Evolutionary conservation across 164 flowering plant genomes (phyloP).

Genomic region (Santalum album): DNA sequence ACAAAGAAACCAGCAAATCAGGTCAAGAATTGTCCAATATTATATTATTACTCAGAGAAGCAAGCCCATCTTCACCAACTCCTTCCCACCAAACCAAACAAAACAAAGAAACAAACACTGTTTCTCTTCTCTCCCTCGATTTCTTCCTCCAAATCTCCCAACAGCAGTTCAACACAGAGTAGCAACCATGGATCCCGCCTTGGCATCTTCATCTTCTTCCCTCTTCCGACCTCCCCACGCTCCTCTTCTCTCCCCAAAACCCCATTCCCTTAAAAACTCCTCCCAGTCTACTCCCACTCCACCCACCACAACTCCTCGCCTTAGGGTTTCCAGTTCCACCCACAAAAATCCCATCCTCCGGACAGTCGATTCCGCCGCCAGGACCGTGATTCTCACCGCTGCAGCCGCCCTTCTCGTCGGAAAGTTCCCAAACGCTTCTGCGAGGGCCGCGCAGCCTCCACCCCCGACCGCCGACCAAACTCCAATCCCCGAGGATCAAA

Average conservation of each 20-base stretch:
- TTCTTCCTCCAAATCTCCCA: too few species aligned
- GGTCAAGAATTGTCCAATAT: too few species aligned
- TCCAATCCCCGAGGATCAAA: not conserved
- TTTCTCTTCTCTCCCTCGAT: too few species aligned
- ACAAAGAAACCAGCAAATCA: too few species aligned
- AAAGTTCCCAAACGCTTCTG: constrained; percentile 1
- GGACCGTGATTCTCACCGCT: constrained; percentile 6
- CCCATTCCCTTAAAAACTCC: too few species aligned
- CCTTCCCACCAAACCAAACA: too few species aligned
- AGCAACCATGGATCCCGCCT: too few species aligned
- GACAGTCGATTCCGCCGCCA: constrained; percentile 4
- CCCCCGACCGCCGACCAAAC: not conserved
- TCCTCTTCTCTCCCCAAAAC: not conserved
- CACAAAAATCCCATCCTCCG: constrained; percentile 2
- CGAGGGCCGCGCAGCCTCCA: constrained; percentile 1
- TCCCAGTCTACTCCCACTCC: not conserved
- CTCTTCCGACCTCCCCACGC: not conserved
- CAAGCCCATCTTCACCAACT: too few species aligned
- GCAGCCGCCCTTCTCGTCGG: constrained; percentile 9
- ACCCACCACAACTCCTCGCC: constrained; percentile 1
- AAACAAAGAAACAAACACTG: too few species aligned
- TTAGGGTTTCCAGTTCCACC: not conserved
- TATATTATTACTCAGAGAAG: too few species aligned
- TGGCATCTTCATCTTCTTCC: not conserved
- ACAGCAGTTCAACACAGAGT: too few species aligned